Base-by-base conservation (phyloP, 352 stramenopile species). In the Pythium myriotylum region DNA sequence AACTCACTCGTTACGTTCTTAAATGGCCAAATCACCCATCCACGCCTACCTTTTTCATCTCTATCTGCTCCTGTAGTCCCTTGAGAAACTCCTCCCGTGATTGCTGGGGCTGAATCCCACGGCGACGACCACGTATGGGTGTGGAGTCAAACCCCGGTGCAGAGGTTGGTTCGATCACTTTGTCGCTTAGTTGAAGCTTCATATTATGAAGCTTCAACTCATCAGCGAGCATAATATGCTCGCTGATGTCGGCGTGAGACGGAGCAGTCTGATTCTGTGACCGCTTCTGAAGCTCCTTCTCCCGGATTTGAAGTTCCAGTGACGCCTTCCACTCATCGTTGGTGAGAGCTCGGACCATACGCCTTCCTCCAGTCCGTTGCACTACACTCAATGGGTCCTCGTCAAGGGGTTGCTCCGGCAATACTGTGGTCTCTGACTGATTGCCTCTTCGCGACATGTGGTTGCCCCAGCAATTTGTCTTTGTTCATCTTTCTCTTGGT, bases 31-130 rank as follows among this genome's bases (percentile, higher is more conserved):
- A n/a, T n/a, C n/a, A n/a, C n/a, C n/a, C n/a, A n/a, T n/a, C n/a
- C n/a, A n/a, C n/a, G n/a, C n/a, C 16, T 24, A 87, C 78, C 72
- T 81, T 79, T 37, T 82, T 83, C 45, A 77, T 35, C 20, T 77
- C 67, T 46, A 84, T 81, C 52, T 88, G 78, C 5, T 84, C 74
- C 45, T 84, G 62, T 0, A 88, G 47, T 3, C 47, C 59, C 26
- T 59, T 61, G 12, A 80, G 23, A 59, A 79, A 77, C 14, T 82
- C 72, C 24, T 86, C 78, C 42, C 64, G 33, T 1, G 68, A 51
- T 63, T 65, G 54, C 35, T 70, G 62, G 7, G 50, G n/a, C 16
- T 45, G 47, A 6, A 40, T 40, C 0, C 64, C 41, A 23, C 53
- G 58, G 1, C 62, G 61, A 9, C 63, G 45, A 13, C 55, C 17